Evolutionary conservation across 306 rosid genomes (phyloP), one percentile per base, ranked within the genome.

Genomic region (Sesbania bispinosa): DNA sequence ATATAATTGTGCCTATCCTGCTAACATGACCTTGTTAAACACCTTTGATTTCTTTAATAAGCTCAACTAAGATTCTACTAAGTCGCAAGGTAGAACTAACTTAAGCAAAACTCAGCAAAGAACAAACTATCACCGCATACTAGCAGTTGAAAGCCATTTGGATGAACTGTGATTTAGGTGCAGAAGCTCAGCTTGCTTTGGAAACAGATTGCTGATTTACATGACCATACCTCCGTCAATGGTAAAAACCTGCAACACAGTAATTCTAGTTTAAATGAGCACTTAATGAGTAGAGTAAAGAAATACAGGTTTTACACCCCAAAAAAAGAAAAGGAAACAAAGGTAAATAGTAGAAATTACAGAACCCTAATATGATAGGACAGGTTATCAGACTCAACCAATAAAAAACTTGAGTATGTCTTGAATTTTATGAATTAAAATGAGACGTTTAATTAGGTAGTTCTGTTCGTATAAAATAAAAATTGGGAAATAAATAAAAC

Each of bases 181-280:
- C 41, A 10, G 59, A 46, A 24, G 70, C 67, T 76, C 66, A 19
- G 27, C 30, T 69, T 55, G 23, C 24, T 9, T 16, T 3, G 52
- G 4, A 53, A 80, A 15, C 14, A 42, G 52, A 60, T 38, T 8
- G 35, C 55, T 9, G 38, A 62, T 66, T 82, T 87, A 93, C 97
- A 88, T 90, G 67, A 87, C 97, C 92, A 93, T 88, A 24, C 98
- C 98, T 75, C 98, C 98, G 77, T 93, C 97, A 68, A 93, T 90
- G 77, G 94, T 88, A 21, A 88, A 64, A 24, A 93, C 98, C 98
- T 94, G 82, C 72, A 75, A 65, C 46, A 74, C n/a, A 23, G 45
- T 32, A 67, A 74, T 26, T 60, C 30, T 20, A 55, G 59, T 60
- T 27, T 14, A 42, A 41, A 30, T 82, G 39, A 59, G 52, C 7